Base-by-base conservation (phyloP, 495 filamentous ascomycete species). In the Penicillium turbatum region DNA sequence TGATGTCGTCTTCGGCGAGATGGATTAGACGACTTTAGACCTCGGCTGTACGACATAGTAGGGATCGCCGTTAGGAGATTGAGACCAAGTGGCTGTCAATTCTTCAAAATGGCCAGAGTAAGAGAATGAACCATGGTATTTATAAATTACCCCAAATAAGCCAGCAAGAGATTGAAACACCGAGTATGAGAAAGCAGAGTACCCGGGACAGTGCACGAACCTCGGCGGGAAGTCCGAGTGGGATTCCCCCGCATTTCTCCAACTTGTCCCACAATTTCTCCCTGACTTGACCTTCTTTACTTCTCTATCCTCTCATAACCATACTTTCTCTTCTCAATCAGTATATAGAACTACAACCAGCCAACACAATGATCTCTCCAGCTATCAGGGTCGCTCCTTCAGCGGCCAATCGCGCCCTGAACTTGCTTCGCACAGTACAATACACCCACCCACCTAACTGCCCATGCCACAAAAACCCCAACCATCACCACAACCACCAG, bases 401-500 rank as follows among this genome's bases (percentile, higher is more conserved):
- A 61, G 82, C 86, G 55, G 90, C 92, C 50, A 76, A 81, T 40
- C 76, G 87, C 57, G 92, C 93, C n/a, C 67, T 85, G 56, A 88
- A 81, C 62, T 83, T 97, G 47, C 83, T 97, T 48, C 84, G 89
- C 47, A 89, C 93, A 31, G 79, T 98, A 12, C 91, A 96, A 72
- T 95, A 85, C 68, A 86, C 88, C 0, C 92, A 96, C 69, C 91
- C 90, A 1, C 90, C 90, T 5, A 82, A 79, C 10, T 97, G 95
- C 59, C 93, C 95, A 3, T 97, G 95, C 72, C 93, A 97, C 66
- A 84, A 86, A 29, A 95, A 91, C 67, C 88, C 90, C 34, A 78
- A 75, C 24, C 83, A 89, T 60, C 84, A 89, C 53, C 82, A 88
- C 60, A 79, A 86, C 57, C 70, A 79, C 65, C 74, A 82, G 34